Base-by-base conservation (phyloP, 768 basidiomycete genomes). In the Leccinum fibrillosum region DNA sequence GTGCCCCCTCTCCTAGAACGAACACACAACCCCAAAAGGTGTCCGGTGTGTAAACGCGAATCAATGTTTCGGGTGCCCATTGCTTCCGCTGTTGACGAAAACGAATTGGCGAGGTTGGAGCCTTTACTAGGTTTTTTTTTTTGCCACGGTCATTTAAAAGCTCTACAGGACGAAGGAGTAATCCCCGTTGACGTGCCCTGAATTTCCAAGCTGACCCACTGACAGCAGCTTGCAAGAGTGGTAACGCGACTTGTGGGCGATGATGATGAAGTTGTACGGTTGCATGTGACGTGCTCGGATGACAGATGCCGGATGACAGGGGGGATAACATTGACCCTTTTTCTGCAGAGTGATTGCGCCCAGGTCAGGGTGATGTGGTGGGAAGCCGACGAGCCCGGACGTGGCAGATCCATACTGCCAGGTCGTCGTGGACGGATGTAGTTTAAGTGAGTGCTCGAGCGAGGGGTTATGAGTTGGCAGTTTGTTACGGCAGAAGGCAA, bases 141-240 rank as follows among this genome's bases (percentile, higher is more conserved):
- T 50, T 63, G 56, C 58, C 69, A 69, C 59, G 58, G 45, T 60
- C 28, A 63, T 64, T 60, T 62, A 48, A 61, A 56, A 55, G 61
- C 42, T 55, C 61, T 53, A 69, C 56, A 44, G 19, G n/a, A 19
- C 54, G 42, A 64, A 64, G 47, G 62, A 61, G 70, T 71, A 71
- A 72, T 71, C 70, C 70, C 70, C 70, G 69, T 57, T 54, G 42
- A 44, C 11, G n/a, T 28, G 60, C 68, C 69, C 69, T 70, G 69
- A 67, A 66, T 62, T 64, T 71, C 48, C 42, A 44, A 62, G 62
- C 28, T 49, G 59, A 57, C 47, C 44, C 56, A 55, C 37, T 62
- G 63, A 56, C 63, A 53, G 51, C 17, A 56, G 65, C 52, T 59
- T 52, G 57, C 52, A 35, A 39, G 55, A 54, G 44, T 42, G 39